Evolutionary conservation across 2,329 filamentous ascomycete species (phyloP).

Genomic region (Fusarium nelsonii): DNA sequence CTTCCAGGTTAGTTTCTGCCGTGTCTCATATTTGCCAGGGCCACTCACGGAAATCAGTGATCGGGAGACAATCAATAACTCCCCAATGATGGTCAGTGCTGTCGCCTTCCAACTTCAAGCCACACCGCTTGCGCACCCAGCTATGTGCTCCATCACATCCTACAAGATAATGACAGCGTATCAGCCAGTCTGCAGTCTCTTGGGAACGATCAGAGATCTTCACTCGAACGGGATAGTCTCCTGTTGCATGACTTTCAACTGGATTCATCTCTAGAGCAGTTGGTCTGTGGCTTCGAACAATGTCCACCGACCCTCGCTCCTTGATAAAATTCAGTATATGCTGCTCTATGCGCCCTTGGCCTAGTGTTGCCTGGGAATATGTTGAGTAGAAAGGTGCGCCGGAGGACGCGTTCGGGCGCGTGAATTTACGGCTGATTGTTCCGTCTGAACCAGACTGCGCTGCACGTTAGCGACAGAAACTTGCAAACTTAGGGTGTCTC

Average conservation of each 20-base stretch:
- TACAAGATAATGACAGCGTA: background rate
- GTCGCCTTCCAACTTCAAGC: background rate
- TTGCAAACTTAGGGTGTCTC: too few species aligned
- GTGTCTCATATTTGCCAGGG: background rate
- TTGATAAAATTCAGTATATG: background rate
- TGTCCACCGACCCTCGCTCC: background rate
- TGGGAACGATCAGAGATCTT: background rate
- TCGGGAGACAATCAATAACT: background rate
- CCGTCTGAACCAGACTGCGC: background rate
- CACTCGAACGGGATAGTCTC: background rate
- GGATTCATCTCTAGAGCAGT: too few species aligned
- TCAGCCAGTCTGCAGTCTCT: too few species aligned
- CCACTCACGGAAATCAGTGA: background rate
- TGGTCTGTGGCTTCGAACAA: too few species aligned
- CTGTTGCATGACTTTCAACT: background rate
- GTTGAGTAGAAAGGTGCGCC: background rate
- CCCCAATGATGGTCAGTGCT: background rate
- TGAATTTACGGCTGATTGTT: background rate
- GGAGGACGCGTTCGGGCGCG: background rate
- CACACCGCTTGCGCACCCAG: background rate
- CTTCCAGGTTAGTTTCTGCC: background rate
- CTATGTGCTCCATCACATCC: slow-evolving; percentile 3
- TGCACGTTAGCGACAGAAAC: too few species aligned
- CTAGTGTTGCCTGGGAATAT: background rate
- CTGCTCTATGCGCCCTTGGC: background rate